Conservation (phyloP, 163 green algal species). For the Prototheca stagnorum region DNA sequence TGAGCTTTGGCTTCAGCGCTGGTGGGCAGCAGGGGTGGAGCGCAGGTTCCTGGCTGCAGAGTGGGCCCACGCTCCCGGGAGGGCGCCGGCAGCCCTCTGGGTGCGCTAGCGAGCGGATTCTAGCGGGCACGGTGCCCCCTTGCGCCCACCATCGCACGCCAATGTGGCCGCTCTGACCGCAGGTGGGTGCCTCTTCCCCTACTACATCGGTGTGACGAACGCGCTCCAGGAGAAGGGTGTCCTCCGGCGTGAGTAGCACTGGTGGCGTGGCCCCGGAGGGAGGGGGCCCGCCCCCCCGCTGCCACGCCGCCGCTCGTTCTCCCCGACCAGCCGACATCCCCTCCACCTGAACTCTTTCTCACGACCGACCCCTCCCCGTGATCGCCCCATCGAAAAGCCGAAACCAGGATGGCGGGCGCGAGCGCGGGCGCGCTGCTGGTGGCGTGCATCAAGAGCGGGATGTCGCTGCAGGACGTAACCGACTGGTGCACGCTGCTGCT, state of each 20-base stretch:
- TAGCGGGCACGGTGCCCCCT: neutral
- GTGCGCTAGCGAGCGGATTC: neutral
- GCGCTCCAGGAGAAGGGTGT: slow-evolving; percentile 11
- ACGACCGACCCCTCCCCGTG: no score
- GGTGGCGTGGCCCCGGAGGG: slow-evolving; percentile 5
- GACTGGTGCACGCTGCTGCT: slow-evolving; percentile 16
- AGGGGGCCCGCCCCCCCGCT: neutral
- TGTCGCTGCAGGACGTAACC: slow-evolving; percentile 20
- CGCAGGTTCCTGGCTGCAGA: neutral
- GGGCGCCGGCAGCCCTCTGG: no score
- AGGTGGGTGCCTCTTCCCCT: slow-evolving; percentile 54
- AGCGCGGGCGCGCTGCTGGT: slow-evolving; percentile 65
- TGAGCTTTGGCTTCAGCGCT: slow-evolving; percentile 43
- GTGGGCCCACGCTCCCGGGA: no score
- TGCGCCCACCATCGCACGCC: neutral
- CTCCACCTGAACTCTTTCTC: no score
- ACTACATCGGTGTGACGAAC: slow-evolving; percentile 37
- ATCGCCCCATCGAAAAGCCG: slow-evolving; percentile 6
- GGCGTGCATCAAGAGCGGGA: slow-evolving; percentile 38
- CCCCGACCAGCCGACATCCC: no score
- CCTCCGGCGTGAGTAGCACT: no score
- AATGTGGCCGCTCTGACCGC: slow-evolving; percentile 1
- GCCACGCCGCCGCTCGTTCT: no score
- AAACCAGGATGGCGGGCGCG: slow-evolving; percentile 48
- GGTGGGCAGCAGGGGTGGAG: neutral